Evolutionary conservation across 2,329 filamentous ascomycete genomes (phyloP).

Genomic region (Talaromyces sp.): DNA sequence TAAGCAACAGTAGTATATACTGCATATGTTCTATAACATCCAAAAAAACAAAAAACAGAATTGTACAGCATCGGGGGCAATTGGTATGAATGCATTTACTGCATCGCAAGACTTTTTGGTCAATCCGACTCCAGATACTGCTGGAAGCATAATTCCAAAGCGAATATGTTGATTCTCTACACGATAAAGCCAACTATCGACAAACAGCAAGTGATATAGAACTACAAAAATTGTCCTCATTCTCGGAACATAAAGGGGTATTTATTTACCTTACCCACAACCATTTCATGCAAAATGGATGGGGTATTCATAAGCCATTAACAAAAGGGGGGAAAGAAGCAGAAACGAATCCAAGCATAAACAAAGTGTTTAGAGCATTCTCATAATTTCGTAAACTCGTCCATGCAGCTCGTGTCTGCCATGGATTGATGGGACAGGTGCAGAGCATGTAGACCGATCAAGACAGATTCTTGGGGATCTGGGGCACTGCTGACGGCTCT

Average conservation of each 20-base stretch:
- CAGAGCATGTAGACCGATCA: background rate
- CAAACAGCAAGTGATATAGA: background rate
- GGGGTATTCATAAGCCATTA: background rate
- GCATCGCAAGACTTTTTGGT: no score
- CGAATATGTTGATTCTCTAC: background rate
- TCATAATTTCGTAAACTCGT: background rate
- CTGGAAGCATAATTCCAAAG: no score
- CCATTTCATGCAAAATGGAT: background rate
- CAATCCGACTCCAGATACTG: no score
- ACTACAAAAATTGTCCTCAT: background rate
- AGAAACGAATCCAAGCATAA: background rate
- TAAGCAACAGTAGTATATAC: no score
- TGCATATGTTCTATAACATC: no score
- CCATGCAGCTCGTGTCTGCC: background rate
- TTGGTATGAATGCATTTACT: no score
- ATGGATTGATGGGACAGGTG: background rate
- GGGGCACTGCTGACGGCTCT: conserved; percentile 25
- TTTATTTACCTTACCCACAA: conserved; percentile 1
- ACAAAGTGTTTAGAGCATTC: background rate
- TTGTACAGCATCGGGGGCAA: no score
- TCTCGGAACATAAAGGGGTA: conserved; percentile 18
- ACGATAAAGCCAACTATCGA: background rate
- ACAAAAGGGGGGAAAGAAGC: background rate
- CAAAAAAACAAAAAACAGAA: no score
- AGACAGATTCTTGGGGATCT: background rate